Evolutionary conservation across 345 rosid genomes (phyloP), one percentile per base, ranked within the genome.

Genomic region (Hypericum perforatum): DNA sequence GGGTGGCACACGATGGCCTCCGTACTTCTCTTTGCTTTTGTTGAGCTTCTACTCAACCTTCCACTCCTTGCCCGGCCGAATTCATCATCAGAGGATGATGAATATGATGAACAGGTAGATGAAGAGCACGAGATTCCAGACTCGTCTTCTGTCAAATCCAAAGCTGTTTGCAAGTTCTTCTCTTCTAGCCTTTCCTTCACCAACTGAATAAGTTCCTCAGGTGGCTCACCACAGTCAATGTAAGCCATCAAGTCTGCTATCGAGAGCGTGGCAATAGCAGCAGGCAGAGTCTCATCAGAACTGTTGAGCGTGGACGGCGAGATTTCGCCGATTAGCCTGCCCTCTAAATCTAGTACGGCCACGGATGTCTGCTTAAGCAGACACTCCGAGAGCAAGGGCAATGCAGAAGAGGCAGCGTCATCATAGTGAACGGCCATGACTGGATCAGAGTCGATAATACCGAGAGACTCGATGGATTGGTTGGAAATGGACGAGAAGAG

Each of bases 241-340:
- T 75, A 79, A 3, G 80, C 74, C 86, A 82, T 75, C 64, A 82
- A 61, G 41, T 82, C 80, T 41, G 83, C 78, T 0, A 69, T 81
- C 0, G 86, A 73, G 13, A 82, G 82, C 0, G 84, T 82, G 1
- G 70, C 71, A 22, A 82, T 60, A 0, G 90, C 85, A 2, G 80
- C 79, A 0, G 74, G 68, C 8, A 72, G 75, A 0, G 56, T 52
- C 75, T 63, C 75, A 36, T 73, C 71, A 0, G 82, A 75, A 5
- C 57, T 67, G 46, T 76, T 77, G 37, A 82, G 50, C 6, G 63
- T 55, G 16, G 53, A 61, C 0, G 86, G 84, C 0, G 85, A 79
- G 57, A 82, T 68, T 64, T 79, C 90, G 0, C 82, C 90, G 0
- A 77, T 46, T 57, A 79, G 49, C 47, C 47, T 64, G 10, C 71